These are phyloP conservation scores for Phytophthora citrophthora DNA, from an alignment of 352 stramenopile species.

Conservation along the genomic window DNA sequence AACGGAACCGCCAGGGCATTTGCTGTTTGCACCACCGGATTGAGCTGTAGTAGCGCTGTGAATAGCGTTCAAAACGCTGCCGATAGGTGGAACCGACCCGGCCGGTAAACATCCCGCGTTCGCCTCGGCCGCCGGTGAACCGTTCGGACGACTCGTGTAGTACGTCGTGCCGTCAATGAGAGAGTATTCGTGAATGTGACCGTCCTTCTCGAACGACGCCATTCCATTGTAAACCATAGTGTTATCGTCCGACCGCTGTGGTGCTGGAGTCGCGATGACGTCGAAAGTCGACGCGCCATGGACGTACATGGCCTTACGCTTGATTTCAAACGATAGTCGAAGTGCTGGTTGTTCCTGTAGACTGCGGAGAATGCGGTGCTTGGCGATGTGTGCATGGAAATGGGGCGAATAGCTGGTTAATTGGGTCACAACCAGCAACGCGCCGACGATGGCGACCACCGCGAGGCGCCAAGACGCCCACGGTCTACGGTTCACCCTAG, in stretches of 20 bases:
- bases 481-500: not conserved
- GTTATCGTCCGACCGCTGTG: slow-evolving; percentile 11
- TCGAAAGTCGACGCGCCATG: slow-evolving; percentile 43
- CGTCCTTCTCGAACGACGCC: slow-evolving; percentile 34
- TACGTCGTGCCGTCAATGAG: slow-evolving; percentile 45
- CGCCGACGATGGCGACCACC: slow-evolving; percentile 5
- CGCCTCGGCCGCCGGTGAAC: not conserved
- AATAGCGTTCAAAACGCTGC: slow-evolving; percentile 36
- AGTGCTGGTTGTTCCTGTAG: slow-evolving; percentile 44
- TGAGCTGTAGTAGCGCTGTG: slow-evolving; percentile 23
- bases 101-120: slow-evolving; percentile 36
- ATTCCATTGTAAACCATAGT: slow-evolving; percentile 46
- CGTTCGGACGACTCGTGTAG: slow-evolving; percentile 26
- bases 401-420: slow-evolving; percentile 37
- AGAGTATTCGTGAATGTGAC: slow-evolving; percentile 38
- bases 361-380: slow-evolving; percentile 48
- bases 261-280: slow-evolving; percentile 39
- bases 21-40: slow-evolving; percentile 3
- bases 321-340: slow-evolving; percentile 44
- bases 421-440: slow-evolving; percentile 27
- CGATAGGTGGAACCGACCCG: slow-evolving; percentile 35
- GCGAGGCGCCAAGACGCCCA: slow-evolving; percentile 29
- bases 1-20: slow-evolving; percentile 25
- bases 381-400: slow-evolving; percentile 45
- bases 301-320: slow-evolving; percentile 49